A percentile compares a stretch with the other conserved stretches of the same genome.
phyloP scores from a whole-genome alignment of 257 asterid species.

The Fraxinus anomala region DNA sequence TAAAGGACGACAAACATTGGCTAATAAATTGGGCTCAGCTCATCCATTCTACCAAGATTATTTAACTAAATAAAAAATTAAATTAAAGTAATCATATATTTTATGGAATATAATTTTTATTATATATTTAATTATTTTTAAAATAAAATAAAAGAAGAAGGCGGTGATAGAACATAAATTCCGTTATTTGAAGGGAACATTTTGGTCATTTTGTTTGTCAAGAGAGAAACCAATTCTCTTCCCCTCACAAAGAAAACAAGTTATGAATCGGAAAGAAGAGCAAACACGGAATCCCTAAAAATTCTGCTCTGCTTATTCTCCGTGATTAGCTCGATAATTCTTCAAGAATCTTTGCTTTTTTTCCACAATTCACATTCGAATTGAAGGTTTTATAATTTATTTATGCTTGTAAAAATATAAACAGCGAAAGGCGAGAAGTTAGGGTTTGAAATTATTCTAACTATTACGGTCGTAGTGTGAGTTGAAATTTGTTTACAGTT shows the following conservation, averaged over 20 bases:
- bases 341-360: background rate
- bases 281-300: slow-evolving; percentile 20
- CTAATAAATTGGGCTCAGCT: too few species aligned
- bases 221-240: slow-evolving; percentile 14
- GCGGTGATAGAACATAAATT: background rate
- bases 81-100: too few species aligned
- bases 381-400: background rate
- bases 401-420: background rate
- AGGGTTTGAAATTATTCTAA: slow-evolving; percentile 27
- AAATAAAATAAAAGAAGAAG: too few species aligned
- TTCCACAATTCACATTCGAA: slow-evolving; percentile 11
- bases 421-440: slow-evolving; percentile 12
- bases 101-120: too few species aligned
- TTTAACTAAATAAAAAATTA: too few species aligned
- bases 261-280: slow-evolving; percentile 21
- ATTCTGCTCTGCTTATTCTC: slow-evolving; percentile 11
- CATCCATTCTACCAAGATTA: too few species aligned
- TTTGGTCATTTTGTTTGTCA: slow-evolving; percentile 35
- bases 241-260: slow-evolving; percentile 6
- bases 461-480: slow-evolving; percentile 1
- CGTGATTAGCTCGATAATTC: slow-evolving; percentile 11
- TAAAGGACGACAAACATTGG: too few species aligned
- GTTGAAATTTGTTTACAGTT: slow-evolving; percentile 28
- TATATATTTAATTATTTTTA: too few species aligned
- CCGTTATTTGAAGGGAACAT: slow-evolving; percentile 48